These are phyloP conservation scores for Apiotrichum sp. DNA, from an alignment of 1,284 basidiomycete species.

Conservation along the genomic window DNA sequence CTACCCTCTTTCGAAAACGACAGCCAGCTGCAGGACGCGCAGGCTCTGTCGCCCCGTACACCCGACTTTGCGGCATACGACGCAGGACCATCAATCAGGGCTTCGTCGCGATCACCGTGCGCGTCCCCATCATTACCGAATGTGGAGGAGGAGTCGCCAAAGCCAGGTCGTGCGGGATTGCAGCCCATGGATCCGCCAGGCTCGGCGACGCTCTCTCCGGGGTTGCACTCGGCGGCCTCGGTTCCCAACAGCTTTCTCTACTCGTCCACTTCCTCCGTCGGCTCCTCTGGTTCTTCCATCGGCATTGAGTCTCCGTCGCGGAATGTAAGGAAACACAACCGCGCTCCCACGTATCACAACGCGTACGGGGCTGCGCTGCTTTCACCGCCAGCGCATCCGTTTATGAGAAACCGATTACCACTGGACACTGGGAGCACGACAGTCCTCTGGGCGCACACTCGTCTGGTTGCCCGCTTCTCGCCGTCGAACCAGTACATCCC, in stretches of 20 bases:
- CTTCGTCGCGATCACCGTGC: constrained; percentile 2
- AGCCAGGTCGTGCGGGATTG: no score
- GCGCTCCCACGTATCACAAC: constrained; percentile 34
- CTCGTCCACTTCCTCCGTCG: constrained; percentile 3
- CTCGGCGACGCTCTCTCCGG: not conserved
- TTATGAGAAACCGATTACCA: constrained; percentile 16
- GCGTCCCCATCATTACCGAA: constrained; percentile 12
- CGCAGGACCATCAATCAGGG: not conserved
- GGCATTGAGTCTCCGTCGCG: not conserved
- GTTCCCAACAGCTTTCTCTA: not conserved
- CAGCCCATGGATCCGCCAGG: not conserved
- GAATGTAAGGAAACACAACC: not conserved
- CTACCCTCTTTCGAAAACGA: not conserved
- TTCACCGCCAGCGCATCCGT: constrained; percentile 30
- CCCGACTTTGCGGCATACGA: not conserved
- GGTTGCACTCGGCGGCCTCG: not conserved
- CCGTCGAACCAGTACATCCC: constrained; percentile 46
- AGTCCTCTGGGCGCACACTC: constrained; percentile 45
- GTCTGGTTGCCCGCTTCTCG: constrained; percentile 41
- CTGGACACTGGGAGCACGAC: constrained; percentile 31
- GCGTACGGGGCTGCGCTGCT: constrained; percentile 25
- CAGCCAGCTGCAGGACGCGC: constrained; percentile 2
- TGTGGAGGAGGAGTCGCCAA: constrained; percentile 11
- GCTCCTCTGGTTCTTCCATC: not conserved
- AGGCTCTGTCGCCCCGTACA: not conserved